Base-by-base conservation (phyloP, 129 eudicot species). In the Flaveria trinervia region DNA sequence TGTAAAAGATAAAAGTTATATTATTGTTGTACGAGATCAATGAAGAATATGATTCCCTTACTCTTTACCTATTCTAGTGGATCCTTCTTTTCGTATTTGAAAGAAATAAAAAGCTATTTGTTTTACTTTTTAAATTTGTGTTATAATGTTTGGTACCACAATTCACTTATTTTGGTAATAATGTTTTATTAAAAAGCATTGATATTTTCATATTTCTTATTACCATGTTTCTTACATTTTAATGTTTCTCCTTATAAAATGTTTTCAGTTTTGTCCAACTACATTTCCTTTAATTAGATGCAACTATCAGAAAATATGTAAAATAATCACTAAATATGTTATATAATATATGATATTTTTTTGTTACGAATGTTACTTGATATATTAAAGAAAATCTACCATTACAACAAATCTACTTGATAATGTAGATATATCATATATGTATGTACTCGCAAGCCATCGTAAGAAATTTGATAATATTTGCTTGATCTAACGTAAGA, bases 41-140 rank as follows among this genome's bases (percentile, higher is more conserved):
- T 26, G 36, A 17, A 54, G 79, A 73, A 80, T 80, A 54, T 26
- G 79, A 80, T 80, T 65, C 83, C 69, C 65, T 51, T 17, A 17
- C 79, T 57, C 48, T 80, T 62, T 26, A 22, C 74, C 70, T 67
- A 65, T 71, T 15, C 41, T 69, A 70, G 83, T 80, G 83, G 79
- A 73, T 65, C 73, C 60, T 79, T 65, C 79, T 80, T 80, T 80
- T 73, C 52, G 18, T 17, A 80, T 67, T 15, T 54, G 52, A 17
- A 74, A 66, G 51, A 65, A 65, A 49, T 79, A 57, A 72, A 79
- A 64, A 64, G 67, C 78, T 62, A 56, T 20, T 22, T 41, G 44
- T 45, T 20, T 61, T 43, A 15, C 10, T 51, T 33, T 48, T 11
- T 10, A 17, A 33, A n/a, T 28, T 4, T 52, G 0, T 46, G 15